Evolutionary conservation across 1,284 basidiomycete genomes (phyloP).

Genomic region (Grifola frondosa): DNA sequence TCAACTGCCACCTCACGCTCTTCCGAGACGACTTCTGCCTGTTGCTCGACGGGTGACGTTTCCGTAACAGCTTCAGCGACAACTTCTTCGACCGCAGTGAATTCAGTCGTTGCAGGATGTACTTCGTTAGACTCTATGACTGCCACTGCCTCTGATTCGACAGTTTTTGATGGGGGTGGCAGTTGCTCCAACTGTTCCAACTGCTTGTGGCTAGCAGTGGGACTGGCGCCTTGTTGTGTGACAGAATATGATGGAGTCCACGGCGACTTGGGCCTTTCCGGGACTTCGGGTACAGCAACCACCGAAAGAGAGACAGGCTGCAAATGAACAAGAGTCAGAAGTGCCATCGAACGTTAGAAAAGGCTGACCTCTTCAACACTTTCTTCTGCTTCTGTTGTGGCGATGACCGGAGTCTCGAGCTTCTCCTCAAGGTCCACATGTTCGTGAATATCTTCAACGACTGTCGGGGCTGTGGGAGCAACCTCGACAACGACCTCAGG

Average conservation of each 20-base stretch:
- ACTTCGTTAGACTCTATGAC: no score
- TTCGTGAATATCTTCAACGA: no score
- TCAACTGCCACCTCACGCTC: background rate
- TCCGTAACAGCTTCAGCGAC: no score
- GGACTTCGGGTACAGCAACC: background rate
- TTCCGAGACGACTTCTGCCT: no score
- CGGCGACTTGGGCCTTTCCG: slow-evolving; percentile 9
- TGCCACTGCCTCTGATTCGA: background rate
- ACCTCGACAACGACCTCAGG: background rate
- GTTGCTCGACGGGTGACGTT: no score
- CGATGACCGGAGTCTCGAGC: no score
- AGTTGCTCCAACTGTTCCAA: slow-evolving; percentile 10
- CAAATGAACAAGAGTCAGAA: background rate
- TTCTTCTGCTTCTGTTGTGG: background rate
- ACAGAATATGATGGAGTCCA: slow-evolving; percentile 16
- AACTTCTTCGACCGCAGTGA: no score
- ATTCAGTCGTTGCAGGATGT: no score
- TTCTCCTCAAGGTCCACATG: no score
- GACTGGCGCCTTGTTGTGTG: slow-evolving; percentile 8
- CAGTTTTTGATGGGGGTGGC: slow-evolving; percentile 1
- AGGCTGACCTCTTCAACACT: no score
- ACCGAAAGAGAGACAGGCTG: background rate
- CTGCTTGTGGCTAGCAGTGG: slow-evolving; percentile 6
- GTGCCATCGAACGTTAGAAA: no score
- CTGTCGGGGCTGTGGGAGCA: no score